Base-by-base conservation (phyloP, 139 green algal species). In the Astrephomene gubernaculifera region DNA sequence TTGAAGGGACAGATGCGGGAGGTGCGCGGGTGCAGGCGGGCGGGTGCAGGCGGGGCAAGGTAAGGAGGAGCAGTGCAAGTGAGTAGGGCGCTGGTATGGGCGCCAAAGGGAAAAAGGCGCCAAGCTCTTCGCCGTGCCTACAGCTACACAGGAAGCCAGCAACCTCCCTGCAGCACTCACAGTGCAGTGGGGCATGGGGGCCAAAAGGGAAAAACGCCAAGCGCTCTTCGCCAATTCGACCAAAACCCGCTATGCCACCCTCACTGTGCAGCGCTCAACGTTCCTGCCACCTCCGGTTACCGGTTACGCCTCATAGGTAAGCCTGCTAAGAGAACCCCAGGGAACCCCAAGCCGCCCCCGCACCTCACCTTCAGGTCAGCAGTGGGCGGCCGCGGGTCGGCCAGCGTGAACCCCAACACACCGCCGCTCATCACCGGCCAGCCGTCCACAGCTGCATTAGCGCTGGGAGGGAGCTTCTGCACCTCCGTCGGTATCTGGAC, bases 371-470 rank as follows among this genome's bases (percentile, higher is more conserved):
- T 53, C 38, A 94, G 85, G 10, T 85, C 84, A 22, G 81, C 89
- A 12, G 91, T 94, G 33, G 91, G 91, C 7, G 89, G 87, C 41
- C 91, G 63, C 2, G 91, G 89, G 43, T 90, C 87, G 2, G 76
- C 91, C 21, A 94, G 80, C 0, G 82, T 89, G 64, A 94, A 87
- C 35, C 12, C 70, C 31, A 68, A n/a, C n/a, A n/a, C n/a, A n/a
- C n/a, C n/a, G n/a, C n/a, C n/a, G n/a, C n/a, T n/a, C n/a, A n/a
- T n/a, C 63, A 35, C 22, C 1, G 72, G 52, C 72, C 72, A 81
- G 31, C 69, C 36, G 31, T 44, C 72, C 25, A 43, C 6, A 6
- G n/a, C n/a, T n/a, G n/a, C n/a, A n/a, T n/a, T n/a, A n/a, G n/a
- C n/a, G n/a, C n/a, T n/a, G n/a, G n/a, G n/a, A n/a, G n/a, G n/a